Evolutionary conservation across 805 yeast species (phyloP).

Genomic region (Wickerhamiella nectarea): DNA sequence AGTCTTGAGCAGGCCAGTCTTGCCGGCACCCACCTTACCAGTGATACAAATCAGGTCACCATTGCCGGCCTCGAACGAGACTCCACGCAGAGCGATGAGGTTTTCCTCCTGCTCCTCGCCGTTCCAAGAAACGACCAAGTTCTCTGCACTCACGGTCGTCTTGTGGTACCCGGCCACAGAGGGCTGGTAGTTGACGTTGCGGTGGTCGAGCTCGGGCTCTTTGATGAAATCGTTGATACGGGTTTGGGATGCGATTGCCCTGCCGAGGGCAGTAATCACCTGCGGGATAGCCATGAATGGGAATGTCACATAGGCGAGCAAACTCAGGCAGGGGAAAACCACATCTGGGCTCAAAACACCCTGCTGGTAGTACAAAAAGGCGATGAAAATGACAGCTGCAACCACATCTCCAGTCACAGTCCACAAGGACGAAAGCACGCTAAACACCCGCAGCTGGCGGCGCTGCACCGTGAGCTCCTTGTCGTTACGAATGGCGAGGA

Average conservation of each 20-base stretch:
- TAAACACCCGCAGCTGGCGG: slow-evolving; percentile 52
- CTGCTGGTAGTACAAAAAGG: slow-evolving; percentile 50
- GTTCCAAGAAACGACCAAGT: slow-evolving; percentile 39
- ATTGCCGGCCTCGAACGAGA: slow-evolving; percentile 48
- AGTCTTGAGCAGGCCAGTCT: slow-evolving; percentile 63
- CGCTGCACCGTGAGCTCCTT: slow-evolving; percentile 65
- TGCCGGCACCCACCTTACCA: slow-evolving; percentile 78
- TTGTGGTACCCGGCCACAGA: slow-evolving; percentile 54
- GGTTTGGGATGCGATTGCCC: slow-evolving; percentile 45
- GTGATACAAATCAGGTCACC: slow-evolving; percentile 72
- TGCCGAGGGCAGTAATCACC: slow-evolving; percentile 70
- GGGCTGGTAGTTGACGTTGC: slow-evolving; percentile 41
- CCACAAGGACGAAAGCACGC: slow-evolving; percentile 61
- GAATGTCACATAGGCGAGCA: slow-evolving; percentile 61
- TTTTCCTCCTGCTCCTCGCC: slow-evolving; percentile 34
- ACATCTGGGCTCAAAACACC: slow-evolving; percentile 72
- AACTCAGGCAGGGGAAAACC: slow-evolving; percentile 50
- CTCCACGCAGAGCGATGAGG: slow-evolving; percentile 25
- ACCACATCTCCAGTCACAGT: slow-evolving; percentile 76
- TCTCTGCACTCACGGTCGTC: slow-evolving; percentile 28
- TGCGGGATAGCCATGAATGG: slow-evolving; percentile 85
- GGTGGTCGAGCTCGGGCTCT: slow-evolving; percentile 58
- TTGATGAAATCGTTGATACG: slow-evolving; percentile 63
- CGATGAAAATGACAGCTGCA: slow-evolving; percentile 74
- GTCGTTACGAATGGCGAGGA: slow-evolving; percentile 61